Conservation (phyloP, 2,329 filamentous ascomycete genomes). For the Pseudopithomyces chartarum region DNA sequence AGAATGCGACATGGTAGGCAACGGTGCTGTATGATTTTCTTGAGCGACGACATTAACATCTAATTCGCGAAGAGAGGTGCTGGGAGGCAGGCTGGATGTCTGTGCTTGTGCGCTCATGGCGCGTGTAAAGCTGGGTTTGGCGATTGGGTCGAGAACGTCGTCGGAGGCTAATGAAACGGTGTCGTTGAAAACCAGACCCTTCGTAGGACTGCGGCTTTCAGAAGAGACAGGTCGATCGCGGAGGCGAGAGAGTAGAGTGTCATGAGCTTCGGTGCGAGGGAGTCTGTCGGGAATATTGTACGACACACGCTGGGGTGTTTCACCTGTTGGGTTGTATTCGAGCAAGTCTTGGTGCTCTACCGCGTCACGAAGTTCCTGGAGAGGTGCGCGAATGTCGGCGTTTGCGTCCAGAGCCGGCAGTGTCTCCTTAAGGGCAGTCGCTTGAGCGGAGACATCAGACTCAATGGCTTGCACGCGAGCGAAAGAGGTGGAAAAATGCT, state of each 20-base stretch:
- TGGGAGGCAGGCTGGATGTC: slow-evolving; percentile 25
- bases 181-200: slow-evolving; percentile 57
- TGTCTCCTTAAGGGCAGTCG: slow-evolving; percentile 62
- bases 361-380: slow-evolving; percentile 72
- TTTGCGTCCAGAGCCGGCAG: slow-evolving; percentile 64
- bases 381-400: slow-evolving; percentile 67
- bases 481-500: slow-evolving; percentile 72
- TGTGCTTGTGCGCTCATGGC: slow-evolving; percentile 31
- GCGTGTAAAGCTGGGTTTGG: slow-evolving; percentile 30
- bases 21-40: slow-evolving; percentile 33
- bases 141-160: slow-evolving; percentile 29
- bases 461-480: slow-evolving; percentile 72
- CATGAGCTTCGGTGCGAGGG: slow-evolving; percentile 73
- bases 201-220: slow-evolving; percentile 50
- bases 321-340: slow-evolving; percentile 84
- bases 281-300: slow-evolving; percentile 83
- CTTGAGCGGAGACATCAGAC: slow-evolving; percentile 67
- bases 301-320: slow-evolving; percentile 78
- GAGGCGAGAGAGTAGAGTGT: slow-evolving; percentile 58
- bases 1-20: slow-evolving; percentile 38
- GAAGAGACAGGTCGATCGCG: slow-evolving; percentile 43
- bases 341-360: slow-evolving; percentile 68
- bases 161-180: slow-evolving; percentile 43
- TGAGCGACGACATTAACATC: slow-evolving; percentile 52
- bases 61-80: slow-evolving; percentile 51